A percentile compares a stretch with the other conserved stretches of the same genome.
These are phyloP conservation scores for Tolypocladium endophyticum DNA, from an alignment of 2,329 filamentous ascomycete species.

Conservation along the genomic window DNA sequence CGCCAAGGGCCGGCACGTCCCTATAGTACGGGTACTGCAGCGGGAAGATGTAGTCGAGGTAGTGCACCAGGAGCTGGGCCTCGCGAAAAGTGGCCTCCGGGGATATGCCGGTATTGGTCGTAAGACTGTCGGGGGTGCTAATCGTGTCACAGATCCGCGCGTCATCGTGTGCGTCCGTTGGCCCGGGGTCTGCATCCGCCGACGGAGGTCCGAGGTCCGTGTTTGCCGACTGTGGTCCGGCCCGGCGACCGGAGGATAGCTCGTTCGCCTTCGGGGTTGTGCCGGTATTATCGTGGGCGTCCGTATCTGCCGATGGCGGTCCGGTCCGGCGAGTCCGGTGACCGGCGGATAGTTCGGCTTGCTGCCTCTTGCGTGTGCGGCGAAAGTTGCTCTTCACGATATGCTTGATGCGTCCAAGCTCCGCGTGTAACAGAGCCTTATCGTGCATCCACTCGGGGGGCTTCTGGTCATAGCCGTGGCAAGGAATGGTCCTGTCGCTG, in stretches of 20 bases:
- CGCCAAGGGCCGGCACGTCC: conserved; percentile 12
- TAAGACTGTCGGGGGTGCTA: neutral
- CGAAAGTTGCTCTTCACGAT: conserved; percentile 13
- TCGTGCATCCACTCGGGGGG: conserved; percentile 25
- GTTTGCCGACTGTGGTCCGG: neutral
- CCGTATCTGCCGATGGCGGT: neutral
- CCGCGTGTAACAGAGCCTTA: conserved; percentile 15
- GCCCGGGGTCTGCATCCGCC: no score
- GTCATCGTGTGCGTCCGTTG: neutral
- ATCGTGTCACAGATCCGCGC: neutral
- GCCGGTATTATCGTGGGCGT: no score
- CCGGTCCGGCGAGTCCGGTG: neutral
- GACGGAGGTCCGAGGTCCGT: neutral
- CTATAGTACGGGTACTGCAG: conserved; percentile 15
- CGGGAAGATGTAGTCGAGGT: conserved; percentile 17
- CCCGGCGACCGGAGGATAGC: no score
- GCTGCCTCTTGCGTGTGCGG: conserved; percentile 4
- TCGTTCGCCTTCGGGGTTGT: no score
- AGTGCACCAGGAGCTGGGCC: conserved; percentile 15
- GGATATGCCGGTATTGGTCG: neutral
- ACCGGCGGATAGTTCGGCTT: neutral
- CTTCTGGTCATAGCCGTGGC: conserved; percentile 19
- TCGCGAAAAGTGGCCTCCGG: conserved; percentile 8
- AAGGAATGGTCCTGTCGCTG: conserved; percentile 9
- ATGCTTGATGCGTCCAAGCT: conserved; percentile 12